Evolutionary conservation across 1,284 basidiomycete genomes (phyloP).

Genomic region (Leccinum solheimii): DNA sequence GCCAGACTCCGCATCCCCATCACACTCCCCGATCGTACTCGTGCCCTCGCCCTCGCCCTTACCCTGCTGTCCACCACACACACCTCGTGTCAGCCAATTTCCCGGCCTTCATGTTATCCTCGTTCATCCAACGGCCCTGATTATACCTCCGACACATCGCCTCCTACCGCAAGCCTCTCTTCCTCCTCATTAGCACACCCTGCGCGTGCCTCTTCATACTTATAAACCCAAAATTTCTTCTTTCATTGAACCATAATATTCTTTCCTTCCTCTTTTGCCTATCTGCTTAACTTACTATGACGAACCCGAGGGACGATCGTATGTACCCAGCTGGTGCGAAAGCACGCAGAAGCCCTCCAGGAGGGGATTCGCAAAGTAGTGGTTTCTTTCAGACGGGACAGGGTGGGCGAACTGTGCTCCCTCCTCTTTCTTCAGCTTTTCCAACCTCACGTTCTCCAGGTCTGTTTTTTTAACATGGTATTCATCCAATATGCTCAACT

Average conservation of each 20-base stretch:
- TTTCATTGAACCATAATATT: slow-evolving; percentile 55
- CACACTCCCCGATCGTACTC: slow-evolving; percentile 35
- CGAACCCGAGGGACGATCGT: slow-evolving; percentile 59
- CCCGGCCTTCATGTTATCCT: slow-evolving; percentile 48
- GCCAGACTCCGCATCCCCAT: slow-evolving; percentile 28
- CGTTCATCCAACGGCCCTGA: slow-evolving; percentile 45
- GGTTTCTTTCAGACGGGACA: slow-evolving; percentile 73
- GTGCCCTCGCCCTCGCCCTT: slow-evolving; percentile 38
- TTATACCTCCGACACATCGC: slow-evolving; percentile 43
- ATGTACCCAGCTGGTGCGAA: slow-evolving; percentile 57
- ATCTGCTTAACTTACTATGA: slow-evolving; percentile 58
- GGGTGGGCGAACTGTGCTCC: slow-evolving; percentile 84
- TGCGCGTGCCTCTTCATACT: slow-evolving; percentile 46
- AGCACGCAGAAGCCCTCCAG: slow-evolving; percentile 59
- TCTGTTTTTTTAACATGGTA: slow-evolving; percentile 61
- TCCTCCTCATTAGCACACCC: slow-evolving; percentile 33
- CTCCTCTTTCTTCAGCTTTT: slow-evolving; percentile 80
- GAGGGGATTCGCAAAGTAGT: slow-evolving; percentile 54
- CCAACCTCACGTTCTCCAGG: slow-evolving; percentile 84
- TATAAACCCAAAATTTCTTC: slow-evolving; percentile 46
- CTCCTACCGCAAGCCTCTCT: slow-evolving; percentile 38
- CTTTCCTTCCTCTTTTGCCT: slow-evolving; percentile 46
- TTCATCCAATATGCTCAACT: slow-evolving; percentile 55
- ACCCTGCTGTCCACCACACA: slow-evolving; percentile 41
- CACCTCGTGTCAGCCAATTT: slow-evolving; percentile 42